These are phyloP conservation scores for Yarrowia keelungensis DNA, from an alignment of 805 yeast genomes.

Conservation along the genomic window DNA sequence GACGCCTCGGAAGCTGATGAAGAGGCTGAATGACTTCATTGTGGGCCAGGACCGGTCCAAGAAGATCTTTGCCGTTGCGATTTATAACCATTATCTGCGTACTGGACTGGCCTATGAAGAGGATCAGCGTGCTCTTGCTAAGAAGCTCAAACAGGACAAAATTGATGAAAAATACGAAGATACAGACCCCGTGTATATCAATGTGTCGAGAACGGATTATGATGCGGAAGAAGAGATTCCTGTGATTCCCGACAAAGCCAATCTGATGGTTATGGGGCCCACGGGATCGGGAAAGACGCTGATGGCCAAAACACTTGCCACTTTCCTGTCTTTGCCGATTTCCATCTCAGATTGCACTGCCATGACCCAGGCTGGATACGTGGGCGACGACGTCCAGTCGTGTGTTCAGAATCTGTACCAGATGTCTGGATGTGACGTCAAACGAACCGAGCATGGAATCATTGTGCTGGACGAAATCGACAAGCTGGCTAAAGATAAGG, in stretches of 20 bases:
- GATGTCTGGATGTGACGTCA: constrained; percentile 60
- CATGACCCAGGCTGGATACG: constrained; percentile 68
- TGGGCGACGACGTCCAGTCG: constrained; percentile 68
- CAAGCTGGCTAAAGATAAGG: constrained; percentile 59
- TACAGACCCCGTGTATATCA: constrained; percentile 15
- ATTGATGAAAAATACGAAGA: constrained; percentile 4
- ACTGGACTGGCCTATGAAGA: constrained; percentile 6
- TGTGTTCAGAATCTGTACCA: constrained; percentile 62
- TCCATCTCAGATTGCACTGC: constrained; percentile 69
- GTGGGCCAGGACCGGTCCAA: constrained; percentile 65
- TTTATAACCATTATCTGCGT: constrained; percentile 63
- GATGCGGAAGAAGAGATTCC: constrained; percentile 49
- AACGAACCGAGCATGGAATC: constrained; percentile 59
- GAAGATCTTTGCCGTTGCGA: constrained; percentile 66
- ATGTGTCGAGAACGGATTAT: constrained; percentile 22
- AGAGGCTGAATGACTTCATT: constrained; percentile 58
- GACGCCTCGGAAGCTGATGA: constrained; percentile 57
- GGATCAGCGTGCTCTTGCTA: constrained; percentile 2
- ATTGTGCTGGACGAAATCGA: constrained; percentile 68
- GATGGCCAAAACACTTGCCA: constrained; percentile 38
- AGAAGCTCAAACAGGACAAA: not conserved
- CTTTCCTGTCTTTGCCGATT: constrained; percentile 52
- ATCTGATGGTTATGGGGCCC: constrained; percentile 64
- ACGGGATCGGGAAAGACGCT: constrained; percentile 69
- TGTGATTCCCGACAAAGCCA: constrained; percentile 62